Percentiles rank a stretch among this genome's conserved stretches.
Evolutionary conservation across 257 asterid genomes (phyloP).

Genomic region (Ophiorrhiza pumila): DNA sequence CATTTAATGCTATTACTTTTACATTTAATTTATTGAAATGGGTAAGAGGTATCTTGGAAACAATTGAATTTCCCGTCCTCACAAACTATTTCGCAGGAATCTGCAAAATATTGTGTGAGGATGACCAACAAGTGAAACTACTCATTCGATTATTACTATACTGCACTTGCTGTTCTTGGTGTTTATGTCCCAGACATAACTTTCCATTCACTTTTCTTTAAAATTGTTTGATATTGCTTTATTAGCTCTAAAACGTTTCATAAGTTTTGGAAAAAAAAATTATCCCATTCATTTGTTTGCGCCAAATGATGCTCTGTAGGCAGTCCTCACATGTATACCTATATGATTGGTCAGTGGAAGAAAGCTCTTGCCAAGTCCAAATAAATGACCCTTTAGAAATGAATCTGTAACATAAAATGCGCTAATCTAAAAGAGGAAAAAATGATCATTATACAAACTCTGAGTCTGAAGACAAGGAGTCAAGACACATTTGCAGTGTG

Average conservation of each 20-base stretch:
- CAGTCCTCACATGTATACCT: constrained; percentile 71
- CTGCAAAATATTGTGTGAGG: constrained; percentile 55
- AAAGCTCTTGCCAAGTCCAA: constrained; percentile 73
- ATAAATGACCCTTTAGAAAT: no score
- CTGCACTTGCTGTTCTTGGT: constrained; percentile 51
- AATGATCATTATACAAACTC: no score
- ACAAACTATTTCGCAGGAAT: constrained; percentile 29
- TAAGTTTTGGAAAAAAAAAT: background rate
- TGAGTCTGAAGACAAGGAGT: no score
- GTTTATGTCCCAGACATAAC: constrained; percentile 64
- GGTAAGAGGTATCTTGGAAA: background rate
- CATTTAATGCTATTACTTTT: background rate
- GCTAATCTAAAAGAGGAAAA: no score
- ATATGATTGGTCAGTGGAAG: constrained; percentile 90
- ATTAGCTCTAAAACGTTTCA: background rate
- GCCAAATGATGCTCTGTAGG: constrained; percentile 25
- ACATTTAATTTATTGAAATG: background rate
- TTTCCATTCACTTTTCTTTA: background rate
- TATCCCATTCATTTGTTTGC: background rate
- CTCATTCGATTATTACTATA: constrained; percentile 71
- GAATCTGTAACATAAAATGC: no score
- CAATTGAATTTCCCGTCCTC: background rate
- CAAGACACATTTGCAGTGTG: no score
- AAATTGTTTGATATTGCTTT: background rate
- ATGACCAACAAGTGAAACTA: constrained; percentile 87